Evolutionary conservation across 2,329 filamentous ascomycete genomes (phyloP), one percentile per base, ranked within the genome.

Genomic region (Fusarium sulawesiense): DNA sequence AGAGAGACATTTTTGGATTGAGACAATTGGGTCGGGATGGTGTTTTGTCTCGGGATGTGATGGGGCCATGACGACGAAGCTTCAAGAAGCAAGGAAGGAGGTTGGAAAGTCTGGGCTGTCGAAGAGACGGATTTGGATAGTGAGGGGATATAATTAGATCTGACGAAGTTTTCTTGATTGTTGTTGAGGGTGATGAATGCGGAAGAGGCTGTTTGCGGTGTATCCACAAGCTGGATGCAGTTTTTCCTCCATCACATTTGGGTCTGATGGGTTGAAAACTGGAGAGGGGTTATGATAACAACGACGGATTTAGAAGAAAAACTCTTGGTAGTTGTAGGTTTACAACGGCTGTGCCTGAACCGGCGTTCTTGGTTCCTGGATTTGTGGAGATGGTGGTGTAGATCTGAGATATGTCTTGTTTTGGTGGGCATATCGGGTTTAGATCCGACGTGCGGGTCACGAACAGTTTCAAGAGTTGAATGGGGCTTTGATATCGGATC

Each of bases 141-240:
- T 5, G 6, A 20, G 1, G 14, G 13, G n/a, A 27, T 41, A 60
- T 34, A 21, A 45, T 60, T 46, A 55, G 10, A 27, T 3, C 21
- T 10, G 10, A 13, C 14, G 4, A 7, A 2, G 6, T 8, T 29
- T 27, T 23, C 9, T 20, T 25, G 8, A 8, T 27, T 29, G 25
- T 16, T 34, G 44, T 51, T 12, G 14, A 12, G 6, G 8, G 16
- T 46, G 63, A 60, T 66, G 63, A 56, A 56, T 41, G 56, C 63
- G 56, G 62, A 60, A 23, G 44, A 9, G 44, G 62, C 63, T 66
- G 63, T 18, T 66, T 66, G 30, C 63, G 62, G 63, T 20, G 13
- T 18, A 10, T 40, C 63, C 32, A 56, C 63, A 46, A 49, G 20
- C 56, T 66, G 48, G 62, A 56, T 66, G 63, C 63, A 61, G 62